Percentiles rank a stretch among this genome's conserved stretches.
Conservation (phyloP, 139 green algal species). For the Chlorella sp. region DNA sequence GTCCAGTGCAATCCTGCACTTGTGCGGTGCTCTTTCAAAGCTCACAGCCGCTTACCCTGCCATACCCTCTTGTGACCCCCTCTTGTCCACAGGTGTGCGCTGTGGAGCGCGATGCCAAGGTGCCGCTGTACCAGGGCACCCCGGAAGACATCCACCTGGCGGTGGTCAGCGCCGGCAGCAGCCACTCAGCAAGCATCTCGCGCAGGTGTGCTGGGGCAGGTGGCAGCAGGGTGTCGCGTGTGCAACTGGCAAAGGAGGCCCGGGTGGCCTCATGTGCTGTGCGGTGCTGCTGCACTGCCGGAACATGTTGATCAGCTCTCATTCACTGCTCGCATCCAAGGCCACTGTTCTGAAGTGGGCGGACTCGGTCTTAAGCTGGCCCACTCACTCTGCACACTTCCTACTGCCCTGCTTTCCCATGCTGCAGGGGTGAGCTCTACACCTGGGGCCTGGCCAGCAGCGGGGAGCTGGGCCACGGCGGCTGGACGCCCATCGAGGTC, state of each 20-base stretch:
- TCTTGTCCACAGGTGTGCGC: background rate
- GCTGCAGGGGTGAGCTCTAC: constrained; percentile 69
- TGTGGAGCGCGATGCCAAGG: constrained; percentile 49
- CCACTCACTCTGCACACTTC: background rate
- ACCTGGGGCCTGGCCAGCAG: constrained; percentile 81
- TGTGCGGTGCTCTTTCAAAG: background rate
- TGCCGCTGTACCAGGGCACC: constrained; percentile 24
- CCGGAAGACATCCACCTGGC: constrained; percentile 57
- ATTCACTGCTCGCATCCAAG: background rate
- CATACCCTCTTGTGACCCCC: background rate
- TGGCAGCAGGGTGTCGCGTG: background rate
- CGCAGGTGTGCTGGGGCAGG: constrained; percentile 36
- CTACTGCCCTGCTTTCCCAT: background rate
- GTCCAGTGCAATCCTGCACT: too few relatives aligned
- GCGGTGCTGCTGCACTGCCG: background rate
- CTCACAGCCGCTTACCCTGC: background rate
- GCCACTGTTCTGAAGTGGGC: background rate
- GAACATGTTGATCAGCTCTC: background rate
- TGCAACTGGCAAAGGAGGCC: background rate
- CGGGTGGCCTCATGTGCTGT: background rate
- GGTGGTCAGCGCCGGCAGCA: constrained; percentile 72
- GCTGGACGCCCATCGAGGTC: constrained; percentile 72
- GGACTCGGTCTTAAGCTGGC: background rate
- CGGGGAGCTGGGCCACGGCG: constrained; percentile 79
- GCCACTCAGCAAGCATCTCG: constrained; percentile 70